Percentiles rank a stretch among this genome's conserved stretches.
Evolutionary conservation across 163 green algal species (phyloP).

Genomic region (Chlamydomonas reinhardtii): DNA sequence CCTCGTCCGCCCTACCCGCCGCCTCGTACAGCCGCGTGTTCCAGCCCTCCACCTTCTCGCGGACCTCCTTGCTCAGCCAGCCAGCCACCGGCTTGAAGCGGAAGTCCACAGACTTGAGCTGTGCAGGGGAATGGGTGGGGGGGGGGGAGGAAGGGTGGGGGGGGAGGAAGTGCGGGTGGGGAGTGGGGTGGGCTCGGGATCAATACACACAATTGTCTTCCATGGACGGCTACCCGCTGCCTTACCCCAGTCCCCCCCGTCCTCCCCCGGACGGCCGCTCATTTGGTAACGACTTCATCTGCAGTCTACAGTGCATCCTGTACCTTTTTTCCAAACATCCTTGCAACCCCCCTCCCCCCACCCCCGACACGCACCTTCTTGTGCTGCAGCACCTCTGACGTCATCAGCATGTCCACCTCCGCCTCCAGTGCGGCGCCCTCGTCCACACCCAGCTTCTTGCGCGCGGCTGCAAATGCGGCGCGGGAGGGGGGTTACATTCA

Average conservation of each 20-base stretch:
- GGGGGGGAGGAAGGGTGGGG: neutral
- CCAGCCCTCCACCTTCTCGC: constrained; percentile 73
- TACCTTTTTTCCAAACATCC: constrained; percentile 44
- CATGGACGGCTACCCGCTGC: no score
- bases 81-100: constrained; percentile 71
- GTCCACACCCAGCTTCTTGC: constrained; percentile 34
- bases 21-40: constrained; percentile 61
- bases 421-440: constrained; percentile 19
- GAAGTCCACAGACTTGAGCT: constrained; percentile 63
- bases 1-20: constrained; percentile 28
- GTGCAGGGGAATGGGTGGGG: neutral
- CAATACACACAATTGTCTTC: no score
- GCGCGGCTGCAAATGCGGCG: neutral
- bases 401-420: constrained; percentile 49
- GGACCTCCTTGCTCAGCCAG: constrained; percentile 65
- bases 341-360: constrained; percentile 56
- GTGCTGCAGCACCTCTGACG: constrained; percentile 16
- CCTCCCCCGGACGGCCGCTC: no score
- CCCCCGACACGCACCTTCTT: constrained; percentile 41
- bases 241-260: no score
- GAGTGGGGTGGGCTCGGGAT: no score
- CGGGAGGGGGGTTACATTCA: no score
- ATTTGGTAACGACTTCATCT: no score
- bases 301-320: no score
- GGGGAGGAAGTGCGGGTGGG: neutral